These are phyloP conservation scores for Hirsutella rhossiliensis DNA, from an alignment of 2,329 filamentous ascomycete species.

Conservation along the genomic window DNA sequence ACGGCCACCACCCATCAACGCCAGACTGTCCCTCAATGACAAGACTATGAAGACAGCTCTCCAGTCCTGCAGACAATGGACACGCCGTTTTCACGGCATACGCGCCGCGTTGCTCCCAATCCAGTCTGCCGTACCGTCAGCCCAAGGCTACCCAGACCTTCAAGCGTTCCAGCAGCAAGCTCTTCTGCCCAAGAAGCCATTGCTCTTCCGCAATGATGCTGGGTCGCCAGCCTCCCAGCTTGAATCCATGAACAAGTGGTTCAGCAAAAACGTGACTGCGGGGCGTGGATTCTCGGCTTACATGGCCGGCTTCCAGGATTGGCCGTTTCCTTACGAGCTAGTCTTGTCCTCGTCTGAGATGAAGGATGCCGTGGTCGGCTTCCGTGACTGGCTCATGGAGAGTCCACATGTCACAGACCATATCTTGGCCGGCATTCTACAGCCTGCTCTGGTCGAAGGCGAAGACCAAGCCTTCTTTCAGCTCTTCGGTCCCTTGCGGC, in stretches of 20 bases:
- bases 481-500: slow-evolving; percentile 47
- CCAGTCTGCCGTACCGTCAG: slow-evolving; percentile 2
- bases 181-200: slow-evolving; percentile 39
- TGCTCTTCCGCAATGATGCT: slow-evolving; percentile 31
- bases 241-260: slow-evolving; percentile 50
- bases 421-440: slow-evolving; percentile 18
- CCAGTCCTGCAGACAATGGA: neutral
- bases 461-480: slow-evolving; percentile 33
- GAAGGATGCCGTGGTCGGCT: slow-evolving; percentile 9
- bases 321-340: slow-evolving; percentile 26
- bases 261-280: slow-evolving; percentile 16
- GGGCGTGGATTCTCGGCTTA: slow-evolving; percentile 11
- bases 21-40: too few species aligned
- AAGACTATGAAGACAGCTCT: neutral
- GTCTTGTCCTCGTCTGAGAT: slow-evolving; percentile 12
- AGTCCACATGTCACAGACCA: slow-evolving; percentile 15
- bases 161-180: slow-evolving; percentile 38
- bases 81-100: slow-evolving; percentile 1
- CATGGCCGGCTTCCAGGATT: slow-evolving; percentile 17
- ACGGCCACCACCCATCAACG: too few species aligned
- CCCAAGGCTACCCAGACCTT: slow-evolving; percentile 12
- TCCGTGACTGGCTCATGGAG: slow-evolving; percentile 15
- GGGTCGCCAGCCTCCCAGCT: slow-evolving; percentile 24
- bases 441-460: slow-evolving; percentile 12
- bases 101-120: slow-evolving; percentile 1